Percentiles rank a stretch among this genome's conserved stretches.
Conservation (phyloP, 306 rosid genomes). For the Castanea sativa region DNA sequence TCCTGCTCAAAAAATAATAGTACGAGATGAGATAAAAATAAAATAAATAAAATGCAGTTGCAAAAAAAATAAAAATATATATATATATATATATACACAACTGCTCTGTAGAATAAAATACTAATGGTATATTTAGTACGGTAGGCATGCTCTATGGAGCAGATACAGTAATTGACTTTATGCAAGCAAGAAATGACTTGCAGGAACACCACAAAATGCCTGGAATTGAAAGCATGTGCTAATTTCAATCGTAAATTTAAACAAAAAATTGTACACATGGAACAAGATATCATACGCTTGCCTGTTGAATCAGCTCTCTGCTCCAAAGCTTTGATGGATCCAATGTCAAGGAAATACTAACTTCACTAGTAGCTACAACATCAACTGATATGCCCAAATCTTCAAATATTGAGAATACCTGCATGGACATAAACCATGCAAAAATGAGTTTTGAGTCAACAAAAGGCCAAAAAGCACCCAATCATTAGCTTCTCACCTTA, state of each 20-base stretch:
- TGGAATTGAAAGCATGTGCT: neutral
- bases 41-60: neutral
- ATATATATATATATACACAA: too few relatives aligned
- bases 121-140: neutral
- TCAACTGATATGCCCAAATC: conserved; percentile 85
- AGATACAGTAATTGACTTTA: neutral
- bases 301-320: conserved; percentile 87
- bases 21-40: conserved; percentile 12
- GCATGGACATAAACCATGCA: conserved; percentile 16
- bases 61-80: neutral
- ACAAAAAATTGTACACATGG: conserved; percentile 7
- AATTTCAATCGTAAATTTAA: neutral
- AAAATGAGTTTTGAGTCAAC: conserved; percentile 13
- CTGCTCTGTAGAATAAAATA: conserved; percentile 4
- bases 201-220: neutral
- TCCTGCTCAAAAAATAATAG: conserved; percentile 54
- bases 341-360: conserved; percentile 79
- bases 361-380: conserved; percentile 87
- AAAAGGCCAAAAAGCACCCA: neutral
- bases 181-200: neutral
- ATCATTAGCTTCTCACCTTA: conserved; percentile 53
- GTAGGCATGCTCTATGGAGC: conserved; percentile 4
- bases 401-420: conserved; percentile 89
- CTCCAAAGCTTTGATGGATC: conserved; percentile 95
- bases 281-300: conserved; percentile 42